phyloP scores from a whole-genome alignment of 1,284 basidiomycete genomes.

The Erythrobasidium hasegawianum region DNA sequence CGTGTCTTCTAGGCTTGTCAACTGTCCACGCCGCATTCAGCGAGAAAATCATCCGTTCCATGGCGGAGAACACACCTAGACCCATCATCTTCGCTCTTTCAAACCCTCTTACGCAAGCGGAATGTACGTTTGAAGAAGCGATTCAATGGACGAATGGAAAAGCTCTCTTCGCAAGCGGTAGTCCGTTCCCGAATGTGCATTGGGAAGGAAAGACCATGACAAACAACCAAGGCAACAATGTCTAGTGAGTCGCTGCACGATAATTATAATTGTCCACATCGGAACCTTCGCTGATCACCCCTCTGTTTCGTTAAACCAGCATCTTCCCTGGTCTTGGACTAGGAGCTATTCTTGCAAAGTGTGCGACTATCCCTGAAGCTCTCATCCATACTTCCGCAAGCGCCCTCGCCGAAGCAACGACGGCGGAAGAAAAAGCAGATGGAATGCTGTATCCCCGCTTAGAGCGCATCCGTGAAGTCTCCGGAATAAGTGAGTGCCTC shows the following conservation, averaged over 20 bases:
- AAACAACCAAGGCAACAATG: slow-evolving; percentile 80
- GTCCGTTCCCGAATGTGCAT: slow-evolving; percentile 70
- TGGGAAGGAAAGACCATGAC: slow-evolving; percentile 56
- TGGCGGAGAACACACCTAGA: slow-evolving; percentile 77
- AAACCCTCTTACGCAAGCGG: slow-evolving; percentile 67
- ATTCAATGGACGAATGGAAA: slow-evolving; percentile 67
- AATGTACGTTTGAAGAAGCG: slow-evolving; percentile 71
- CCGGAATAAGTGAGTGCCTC: slow-evolving; percentile 63
- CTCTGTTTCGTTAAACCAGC: slow-evolving; percentile 40
- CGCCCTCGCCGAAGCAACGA: slow-evolving; percentile 73
- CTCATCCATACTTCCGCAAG: slow-evolving; percentile 57
- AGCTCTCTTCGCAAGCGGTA: slow-evolving; percentile 82
- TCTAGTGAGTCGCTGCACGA: slow-evolving; percentile 57
- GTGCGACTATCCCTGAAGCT: slow-evolving; percentile 53
- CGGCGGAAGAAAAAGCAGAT: slow-evolving; percentile 44
- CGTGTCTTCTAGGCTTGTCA: slow-evolving; percentile 83
- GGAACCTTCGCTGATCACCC: too few relatives aligned
- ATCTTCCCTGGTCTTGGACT: slow-evolving; percentile 65
- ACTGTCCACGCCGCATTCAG: slow-evolving; percentile 81
- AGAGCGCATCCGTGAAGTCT: slow-evolving; percentile 72
- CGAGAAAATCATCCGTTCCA: slow-evolving; percentile 67
- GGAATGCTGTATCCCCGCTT: slow-evolving; percentile 43
- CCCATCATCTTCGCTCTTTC: slow-evolving; percentile 95
- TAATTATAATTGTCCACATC: too few relatives aligned
- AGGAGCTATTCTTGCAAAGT: slow-evolving; percentile 67